Base-by-base conservation (phyloP, 2,329 filamentous ascomycete genomes). In the Cylindrodendrum hubeiense region DNA sequence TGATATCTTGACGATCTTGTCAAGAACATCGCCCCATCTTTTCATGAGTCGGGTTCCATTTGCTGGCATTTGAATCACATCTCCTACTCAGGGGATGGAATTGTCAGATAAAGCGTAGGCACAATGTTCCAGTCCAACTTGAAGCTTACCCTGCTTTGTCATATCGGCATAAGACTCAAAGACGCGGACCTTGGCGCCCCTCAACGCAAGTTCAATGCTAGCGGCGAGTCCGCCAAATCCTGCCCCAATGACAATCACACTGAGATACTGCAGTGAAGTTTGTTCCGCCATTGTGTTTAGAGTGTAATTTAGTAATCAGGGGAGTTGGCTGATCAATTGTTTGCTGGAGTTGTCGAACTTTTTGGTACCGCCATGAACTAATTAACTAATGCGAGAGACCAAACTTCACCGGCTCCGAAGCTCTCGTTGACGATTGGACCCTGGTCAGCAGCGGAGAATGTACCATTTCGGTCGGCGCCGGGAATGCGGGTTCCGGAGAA, bases 221-320 rank as follows among this genome's bases (percentile, higher is more conserved):
- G 54, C 30, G 4, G 54, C 54, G 34, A 57, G 54, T 13, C 54
- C 54, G 12, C 54, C 54, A 39, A 57, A 57, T 13, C 54, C 54
- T 10, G 54, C 54, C 2, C 54, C 54, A 4, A 57, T 34, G n/a
- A 57, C 21, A 6, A 57, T 57, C 7, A 37, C 54, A 19, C 28
- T 47, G 4, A 57, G 54, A 10, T 33, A n/a, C 17, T 47, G 6
- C 19, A 21, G 8, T 13, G 28, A 19, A 24, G 44, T 19, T 5
- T 57, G 37, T 17, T 37, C 6, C 4, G 28, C 21, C 54, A 57
- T 57, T 30, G 5, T 55, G 52, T 13, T 5, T 21, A 37, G 15
- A 2, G 7, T 17, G 26, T 28, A 3, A 13, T 41, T 39, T 17
- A n/a, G n/a, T n/a, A 39, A 6, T 39, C 37, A 39, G n/a, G 37